Conservation (phyloP, 2,329 filamentous ascomycete genomes). For the Xylaria sp. region DNA sequence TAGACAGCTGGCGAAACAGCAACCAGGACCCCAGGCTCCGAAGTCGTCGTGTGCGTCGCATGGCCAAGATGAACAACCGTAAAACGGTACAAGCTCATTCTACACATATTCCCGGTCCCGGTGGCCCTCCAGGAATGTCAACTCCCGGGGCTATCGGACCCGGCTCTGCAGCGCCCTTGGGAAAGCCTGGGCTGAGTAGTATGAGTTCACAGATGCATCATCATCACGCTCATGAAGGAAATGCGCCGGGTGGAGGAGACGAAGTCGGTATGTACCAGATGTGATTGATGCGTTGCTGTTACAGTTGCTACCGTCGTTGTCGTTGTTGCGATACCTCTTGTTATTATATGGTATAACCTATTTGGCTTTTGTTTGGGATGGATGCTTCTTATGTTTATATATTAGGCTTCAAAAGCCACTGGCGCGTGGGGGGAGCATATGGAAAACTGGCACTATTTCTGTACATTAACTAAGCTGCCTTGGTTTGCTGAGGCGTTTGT, state of each 20-base stretch:
- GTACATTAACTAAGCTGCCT: conserved; percentile 65
- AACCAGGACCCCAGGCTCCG: conserved; percentile 93
- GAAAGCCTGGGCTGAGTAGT: conserved; percentile 71
- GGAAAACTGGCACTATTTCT: conserved; percentile 57
- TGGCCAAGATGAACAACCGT: conserved; percentile 94
- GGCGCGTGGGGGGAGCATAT: conserved; percentile 52
- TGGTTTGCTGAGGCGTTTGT: conserved; percentile 54
- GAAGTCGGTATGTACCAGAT: conserved; percentile 99
- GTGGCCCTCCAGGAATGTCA: conserved; percentile 72
- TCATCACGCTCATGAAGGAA: conserved; percentile 77
- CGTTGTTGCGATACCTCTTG: conserved; percentile 51
- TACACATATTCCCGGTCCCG: conserved; percentile 74
- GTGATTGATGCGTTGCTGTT: conserved; percentile 68
- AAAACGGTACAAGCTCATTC: conserved; percentile 73
- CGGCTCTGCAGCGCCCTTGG: conserved; percentile 64
- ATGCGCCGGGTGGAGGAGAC: conserved; percentile 73
- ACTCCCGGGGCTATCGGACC: conserved; percentile 71
- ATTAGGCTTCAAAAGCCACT: conserved; percentile 48
- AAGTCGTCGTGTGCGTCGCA: conserved; percentile 89
- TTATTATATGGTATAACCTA: conserved; percentile 48
- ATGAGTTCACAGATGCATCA: conserved; percentile 78
- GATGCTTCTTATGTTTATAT: conserved; percentile 50
- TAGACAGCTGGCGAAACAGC: conserved; percentile 99
- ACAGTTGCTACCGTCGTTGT: conserved; percentile 52
- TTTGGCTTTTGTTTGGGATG: conserved; percentile 47